Evolutionary conservation across 1,284 basidiomycete genomes (phyloP).

Genomic region (Wolfiporia cocos): DNA sequence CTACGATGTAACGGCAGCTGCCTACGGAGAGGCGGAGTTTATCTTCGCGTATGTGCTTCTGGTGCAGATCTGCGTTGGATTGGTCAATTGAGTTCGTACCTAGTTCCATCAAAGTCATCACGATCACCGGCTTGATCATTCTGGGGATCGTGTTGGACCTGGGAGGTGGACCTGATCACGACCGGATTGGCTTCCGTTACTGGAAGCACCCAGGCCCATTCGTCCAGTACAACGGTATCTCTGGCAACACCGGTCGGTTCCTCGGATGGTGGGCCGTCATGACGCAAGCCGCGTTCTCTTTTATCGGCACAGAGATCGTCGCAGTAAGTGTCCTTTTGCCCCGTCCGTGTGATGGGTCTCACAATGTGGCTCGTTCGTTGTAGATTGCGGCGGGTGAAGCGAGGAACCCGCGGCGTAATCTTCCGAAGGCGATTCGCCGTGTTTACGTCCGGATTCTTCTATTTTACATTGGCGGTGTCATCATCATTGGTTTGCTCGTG

Average conservation of each 20-base stretch:
- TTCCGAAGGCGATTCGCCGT: conserved; percentile 61
- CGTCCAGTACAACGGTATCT: conserved; percentile 34
- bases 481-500: conserved; percentile 73
- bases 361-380: too few species aligned
- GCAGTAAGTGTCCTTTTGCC: conserved; percentile 45
- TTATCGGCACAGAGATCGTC: conserved; percentile 73
- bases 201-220: conserved; percentile 56
- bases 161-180: conserved; percentile 51
- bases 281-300: conserved; percentile 66
- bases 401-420: conserved; percentile 61
- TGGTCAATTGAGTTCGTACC: not conserved
- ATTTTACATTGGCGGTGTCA: conserved; percentile 58
- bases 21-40: conserved; percentile 54
- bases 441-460: conserved; percentile 70
- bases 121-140: conserved; percentile 44
- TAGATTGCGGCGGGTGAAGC: conserved; percentile 75
- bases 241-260: conserved; percentile 45
- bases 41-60: conserved; percentile 36
- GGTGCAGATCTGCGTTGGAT: conserved; percentile 1
- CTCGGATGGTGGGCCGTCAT: conserved; percentile 48
- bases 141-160: conserved; percentile 54
- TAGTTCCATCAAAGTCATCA: conserved; percentile 55
- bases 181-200: conserved; percentile 44
- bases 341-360: too few species aligned
- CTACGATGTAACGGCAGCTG: conserved; percentile 21